Conservation (phyloP, 768 basidiomycete genomes). For the Russula virescens region DNA sequence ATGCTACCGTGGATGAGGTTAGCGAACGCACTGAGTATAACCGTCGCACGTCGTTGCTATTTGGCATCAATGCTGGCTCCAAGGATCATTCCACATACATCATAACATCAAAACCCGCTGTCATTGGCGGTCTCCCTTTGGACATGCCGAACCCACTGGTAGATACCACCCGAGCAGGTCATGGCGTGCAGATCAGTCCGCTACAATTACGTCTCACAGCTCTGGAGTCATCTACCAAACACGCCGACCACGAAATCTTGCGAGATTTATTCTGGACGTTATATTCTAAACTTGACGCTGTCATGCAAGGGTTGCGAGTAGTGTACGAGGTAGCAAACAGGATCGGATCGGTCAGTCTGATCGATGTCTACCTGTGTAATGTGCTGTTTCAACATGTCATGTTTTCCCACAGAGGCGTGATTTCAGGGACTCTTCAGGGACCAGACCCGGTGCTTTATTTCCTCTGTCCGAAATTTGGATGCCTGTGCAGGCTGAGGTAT, state of each 20-base stretch:
- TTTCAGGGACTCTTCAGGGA: constrained; percentile 80
- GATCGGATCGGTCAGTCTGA: constrained; percentile 75
- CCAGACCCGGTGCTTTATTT: constrained; percentile 71
- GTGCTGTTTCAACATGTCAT: background rate
- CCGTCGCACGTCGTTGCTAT: constrained; percentile 41
- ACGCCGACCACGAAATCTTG: constrained; percentile 78
- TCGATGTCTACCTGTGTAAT: background rate
- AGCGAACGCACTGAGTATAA: constrained; percentile 84
- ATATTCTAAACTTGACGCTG: constrained; percentile 92
- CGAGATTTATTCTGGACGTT: constrained; percentile 95
- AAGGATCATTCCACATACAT: constrained; percentile 43
- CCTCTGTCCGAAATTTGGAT: constrained; percentile 84
- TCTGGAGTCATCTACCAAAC: constrained; percentile 65
- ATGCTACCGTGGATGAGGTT: constrained; percentile 84
- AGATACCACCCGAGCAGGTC: constrained; percentile 9
- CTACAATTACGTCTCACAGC: constrained; percentile 62
- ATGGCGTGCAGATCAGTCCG: constrained; percentile 38
- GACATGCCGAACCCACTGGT: constrained; percentile 15
- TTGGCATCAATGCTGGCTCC: constrained; percentile 23
- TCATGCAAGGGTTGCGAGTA: constrained; percentile 84
- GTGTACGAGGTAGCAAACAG: constrained; percentile 87
- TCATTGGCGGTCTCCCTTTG: constrained; percentile 23
- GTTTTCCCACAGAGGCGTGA: constrained; percentile 61
- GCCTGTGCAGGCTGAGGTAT: constrained; percentile 84
- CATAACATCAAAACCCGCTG: constrained; percentile 36